Conservation (phyloP, 1,284 basidiomycete genomes). For the Pseudozyma flocculosa region DNA sequence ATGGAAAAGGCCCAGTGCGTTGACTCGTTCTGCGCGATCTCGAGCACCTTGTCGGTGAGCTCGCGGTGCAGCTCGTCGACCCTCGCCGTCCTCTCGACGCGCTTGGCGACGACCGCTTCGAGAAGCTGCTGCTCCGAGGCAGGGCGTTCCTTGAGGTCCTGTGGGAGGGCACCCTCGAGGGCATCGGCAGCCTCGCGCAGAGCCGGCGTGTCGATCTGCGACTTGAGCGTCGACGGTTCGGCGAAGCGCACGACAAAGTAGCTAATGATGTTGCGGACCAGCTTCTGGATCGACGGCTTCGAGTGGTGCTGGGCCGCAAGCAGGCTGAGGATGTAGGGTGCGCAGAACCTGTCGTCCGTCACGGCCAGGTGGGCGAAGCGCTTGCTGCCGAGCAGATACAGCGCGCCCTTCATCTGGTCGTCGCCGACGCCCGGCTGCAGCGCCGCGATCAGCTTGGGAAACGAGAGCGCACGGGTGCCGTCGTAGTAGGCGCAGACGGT, state of each 20-base stretch:
- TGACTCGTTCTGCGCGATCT: slow-evolving; percentile 67
- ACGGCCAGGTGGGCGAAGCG: slow-evolving; percentile 60
- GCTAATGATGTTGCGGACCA: slow-evolving; percentile 72
- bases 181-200: slow-evolving; percentile 27
- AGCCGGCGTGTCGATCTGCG: slow-evolving; percentile 24
- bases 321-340: slow-evolving; percentile 70
- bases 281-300: slow-evolving; percentile 86
- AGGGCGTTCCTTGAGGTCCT: slow-evolving; percentile 1
- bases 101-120: slow-evolving; percentile 50
- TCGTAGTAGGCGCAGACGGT: slow-evolving; percentile 75
- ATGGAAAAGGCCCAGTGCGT: slow-evolving; percentile 92
- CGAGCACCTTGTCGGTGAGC: slow-evolving; percentile 69
- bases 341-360: slow-evolving; percentile 70
- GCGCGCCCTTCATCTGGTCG: slow-evolving; percentile 91
- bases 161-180: slow-evolving; percentile 13
- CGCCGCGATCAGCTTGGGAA: slow-evolving; percentile 71
- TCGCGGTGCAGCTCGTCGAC: slow-evolving; percentile 57
- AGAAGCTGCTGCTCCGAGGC: slow-evolving; percentile 47
- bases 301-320: slow-evolving; percentile 86
- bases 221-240: slow-evolving; percentile 50
- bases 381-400: slow-evolving; percentile 83
- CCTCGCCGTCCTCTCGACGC: slow-evolving; percentile 44
- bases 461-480: slow-evolving; percentile 73
- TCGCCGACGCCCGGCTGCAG: slow-evolving; percentile 66
- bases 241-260: slow-evolving; percentile 62